These are phyloP conservation scores for Boletellus sp. DNA, from an alignment of 1,284 basidiomycete genomes.

Conservation along the genomic window DNA sequence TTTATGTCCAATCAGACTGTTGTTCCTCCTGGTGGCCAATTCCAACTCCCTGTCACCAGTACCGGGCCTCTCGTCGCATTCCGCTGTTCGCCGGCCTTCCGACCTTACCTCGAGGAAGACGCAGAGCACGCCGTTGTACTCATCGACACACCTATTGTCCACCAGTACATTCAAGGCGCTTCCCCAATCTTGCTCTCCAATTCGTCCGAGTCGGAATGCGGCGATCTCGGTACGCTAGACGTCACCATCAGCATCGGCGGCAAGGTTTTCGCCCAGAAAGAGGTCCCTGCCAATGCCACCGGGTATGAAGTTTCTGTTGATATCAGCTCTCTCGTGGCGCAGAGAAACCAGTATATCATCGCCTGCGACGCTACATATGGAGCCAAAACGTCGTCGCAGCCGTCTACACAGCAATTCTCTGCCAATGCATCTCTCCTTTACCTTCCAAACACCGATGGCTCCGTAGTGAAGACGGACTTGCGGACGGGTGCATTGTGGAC, in stretches of 20 bases:
- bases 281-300: slow-evolving; percentile 52
- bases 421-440: slow-evolving; percentile 28
- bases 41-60: slow-evolving; percentile 49
- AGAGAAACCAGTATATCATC: slow-evolving; percentile 20
- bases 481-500: slow-evolving; percentile 28
- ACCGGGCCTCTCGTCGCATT: slow-evolving; percentile 57
- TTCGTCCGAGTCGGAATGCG: neutral
- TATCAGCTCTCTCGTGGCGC: slow-evolving; percentile 16
- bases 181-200: slow-evolving; percentile 41
- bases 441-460: slow-evolving; percentile 26
- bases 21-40: slow-evolving; percentile 59
- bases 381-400: slow-evolving; percentile 1
- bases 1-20: slow-evolving; percentile 51
- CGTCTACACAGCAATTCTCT: slow-evolving; percentile 17
- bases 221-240: slow-evolving; percentile 23
- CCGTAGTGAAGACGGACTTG: slow-evolving; percentile 34
- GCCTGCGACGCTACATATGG: slow-evolving; percentile 24
- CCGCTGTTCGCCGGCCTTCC: slow-evolving; percentile 62
- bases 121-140: slow-evolving; percentile 42
- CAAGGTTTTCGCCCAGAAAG: slow-evolving; percentile 37
- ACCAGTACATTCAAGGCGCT: slow-evolving; percentile 46
- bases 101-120: slow-evolving; percentile 64
- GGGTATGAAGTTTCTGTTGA: slow-evolving; percentile 22
- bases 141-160: slow-evolving; percentile 56
- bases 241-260: slow-evolving; percentile 45